phyloP scores from a whole-genome alignment of 1,284 basidiomycete species.

The Papiliotrema flavescens region DNA sequence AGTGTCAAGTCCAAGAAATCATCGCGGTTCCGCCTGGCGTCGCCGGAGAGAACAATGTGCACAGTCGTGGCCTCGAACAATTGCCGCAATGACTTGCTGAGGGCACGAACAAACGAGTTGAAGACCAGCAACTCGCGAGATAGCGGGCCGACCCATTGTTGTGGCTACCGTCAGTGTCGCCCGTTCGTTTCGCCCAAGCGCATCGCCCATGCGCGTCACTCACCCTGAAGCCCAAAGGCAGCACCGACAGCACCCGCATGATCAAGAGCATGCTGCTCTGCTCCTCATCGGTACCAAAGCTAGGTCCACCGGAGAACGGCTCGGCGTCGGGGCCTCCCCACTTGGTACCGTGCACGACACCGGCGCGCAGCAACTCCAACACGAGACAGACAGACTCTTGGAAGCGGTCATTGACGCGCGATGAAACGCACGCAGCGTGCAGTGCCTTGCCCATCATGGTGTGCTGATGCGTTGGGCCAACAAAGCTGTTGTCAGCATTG shows the following conservation, averaged over 20 bases:
- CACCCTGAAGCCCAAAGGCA: constrained; percentile 89
- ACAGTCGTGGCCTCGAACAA: constrained; percentile 86
- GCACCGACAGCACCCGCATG: constrained; percentile 91
- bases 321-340: constrained; percentile 66
- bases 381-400: constrained; percentile 93
- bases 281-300: constrained; percentile 85
- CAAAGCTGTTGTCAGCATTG: constrained; percentile 54
- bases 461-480: constrained; percentile 80
- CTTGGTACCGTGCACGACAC: constrained; percentile 88
- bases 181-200: constrained; percentile 3
- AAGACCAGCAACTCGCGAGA: constrained; percentile 95
- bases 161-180: constrained; percentile 53
- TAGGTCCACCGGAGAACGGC: constrained; percentile 88
- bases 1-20: constrained; percentile 90
- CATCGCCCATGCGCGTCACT: constrained; percentile 28
- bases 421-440: constrained; percentile 69
- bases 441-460: constrained; percentile 87
- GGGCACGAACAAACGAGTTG: constrained; percentile 90
- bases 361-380: constrained; percentile 86
- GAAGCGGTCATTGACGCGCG: constrained; percentile 93
- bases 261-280: constrained; percentile 89
- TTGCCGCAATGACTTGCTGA: constrained; percentile 83
- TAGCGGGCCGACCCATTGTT: constrained; percentile 89
- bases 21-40: constrained; percentile 79
- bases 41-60: constrained; percentile 85